Conservation (phyloP, 768 basidiomycete species). For the Trametes gibbosa region DNA sequence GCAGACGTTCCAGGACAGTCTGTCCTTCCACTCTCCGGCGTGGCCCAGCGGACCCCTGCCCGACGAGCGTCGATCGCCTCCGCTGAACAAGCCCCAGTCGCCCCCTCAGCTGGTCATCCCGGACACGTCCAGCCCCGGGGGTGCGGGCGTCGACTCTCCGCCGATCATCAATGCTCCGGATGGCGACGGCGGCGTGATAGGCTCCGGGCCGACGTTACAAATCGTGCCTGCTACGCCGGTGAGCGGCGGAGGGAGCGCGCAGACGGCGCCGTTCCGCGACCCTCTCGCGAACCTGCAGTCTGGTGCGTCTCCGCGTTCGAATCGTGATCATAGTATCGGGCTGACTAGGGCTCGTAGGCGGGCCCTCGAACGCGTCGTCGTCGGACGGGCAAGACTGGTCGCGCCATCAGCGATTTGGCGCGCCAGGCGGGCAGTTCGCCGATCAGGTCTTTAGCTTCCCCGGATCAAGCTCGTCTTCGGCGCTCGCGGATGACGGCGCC, state of each 20-base stretch:
- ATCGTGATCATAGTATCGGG: not conserved
- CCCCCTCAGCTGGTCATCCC: conserved; percentile 63
- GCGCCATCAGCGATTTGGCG: conserved; percentile 12
- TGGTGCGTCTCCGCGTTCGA: conserved; percentile 38
- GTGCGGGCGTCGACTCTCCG: conserved; percentile 39
- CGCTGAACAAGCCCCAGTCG: conserved; percentile 56
- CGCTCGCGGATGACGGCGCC: conserved; percentile 16
- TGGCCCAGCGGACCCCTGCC: conserved; percentile 47
- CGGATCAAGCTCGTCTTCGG: conserved; percentile 18
- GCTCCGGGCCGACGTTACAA: conserved; percentile 62
- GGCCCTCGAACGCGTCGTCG: conserved; percentile 5
- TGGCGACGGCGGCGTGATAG: conserved; percentile 46
- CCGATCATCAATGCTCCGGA: conserved; percentile 64
- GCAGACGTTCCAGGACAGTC: conserved; percentile 49
- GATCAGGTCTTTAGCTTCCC: conserved; percentile 16
- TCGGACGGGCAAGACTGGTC: conserved; percentile 14
- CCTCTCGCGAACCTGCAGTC: conserved; percentile 49
- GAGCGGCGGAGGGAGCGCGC: conserved; percentile 49
- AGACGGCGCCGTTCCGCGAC: conserved; percentile 51
- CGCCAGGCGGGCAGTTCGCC: conserved; percentile 15
- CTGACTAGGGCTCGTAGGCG: conserved; percentile 5
- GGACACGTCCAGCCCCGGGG: conserved; percentile 41
- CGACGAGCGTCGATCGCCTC: conserved; percentile 39
- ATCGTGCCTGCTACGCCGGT: conserved; percentile 85
- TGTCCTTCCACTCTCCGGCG: conserved; percentile 64